These are phyloP conservation scores for Rhizophlyctis rosea DNA, from an alignment of 192 early-diverging fungal species.

Conservation along the genomic window DNA sequence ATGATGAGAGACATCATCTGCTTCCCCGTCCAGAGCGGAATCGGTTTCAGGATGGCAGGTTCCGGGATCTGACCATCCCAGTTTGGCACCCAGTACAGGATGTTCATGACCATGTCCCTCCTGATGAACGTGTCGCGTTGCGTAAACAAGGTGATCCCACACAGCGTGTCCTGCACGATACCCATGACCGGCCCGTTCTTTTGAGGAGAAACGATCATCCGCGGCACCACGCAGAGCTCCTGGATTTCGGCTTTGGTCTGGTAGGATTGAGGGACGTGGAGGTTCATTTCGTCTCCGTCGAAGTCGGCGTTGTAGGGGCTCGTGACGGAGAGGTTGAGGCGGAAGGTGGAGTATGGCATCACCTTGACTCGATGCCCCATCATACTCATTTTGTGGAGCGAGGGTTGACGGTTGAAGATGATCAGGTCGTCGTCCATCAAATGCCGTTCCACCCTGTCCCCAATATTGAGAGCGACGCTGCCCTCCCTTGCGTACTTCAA, in stretches of 20 bases:
- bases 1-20: conserved; percentile 90
- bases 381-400: conserved; percentile 99
- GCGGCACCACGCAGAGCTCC: conserved; percentile 97
- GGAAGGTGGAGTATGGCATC: conserved; percentile 99
- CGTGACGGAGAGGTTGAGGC: conserved; percentile 94
- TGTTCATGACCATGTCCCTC: conserved; percentile 89
- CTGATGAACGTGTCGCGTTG: conserved; percentile 86
- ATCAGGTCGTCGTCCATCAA: conserved; percentile 92
- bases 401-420: conserved; percentile 99
- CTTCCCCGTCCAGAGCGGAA: conserved; percentile 97
- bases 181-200: conserved; percentile 99
- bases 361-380: conserved; percentile 97
- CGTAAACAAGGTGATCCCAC: conserved; percentile 93
- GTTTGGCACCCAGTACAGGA: conserved; percentile 92
- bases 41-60: conserved; percentile 93
- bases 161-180: conserved; percentile 98
- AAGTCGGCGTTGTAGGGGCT: conserved; percentile 99
- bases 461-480: conserved; percentile 84
- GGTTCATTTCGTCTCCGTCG: conserved; percentile 99
- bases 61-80: conserved; percentile 93
- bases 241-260: conserved; percentile 93
- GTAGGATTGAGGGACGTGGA: conserved; percentile 97
- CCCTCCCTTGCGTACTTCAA: conserved; percentile 77
- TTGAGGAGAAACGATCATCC: conserved; percentile 95
- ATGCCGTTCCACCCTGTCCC: conserved; percentile 94